phyloP scores from a whole-genome alignment of 192 early-diverging fungal species.

The Pilaira anomala region DNA sequence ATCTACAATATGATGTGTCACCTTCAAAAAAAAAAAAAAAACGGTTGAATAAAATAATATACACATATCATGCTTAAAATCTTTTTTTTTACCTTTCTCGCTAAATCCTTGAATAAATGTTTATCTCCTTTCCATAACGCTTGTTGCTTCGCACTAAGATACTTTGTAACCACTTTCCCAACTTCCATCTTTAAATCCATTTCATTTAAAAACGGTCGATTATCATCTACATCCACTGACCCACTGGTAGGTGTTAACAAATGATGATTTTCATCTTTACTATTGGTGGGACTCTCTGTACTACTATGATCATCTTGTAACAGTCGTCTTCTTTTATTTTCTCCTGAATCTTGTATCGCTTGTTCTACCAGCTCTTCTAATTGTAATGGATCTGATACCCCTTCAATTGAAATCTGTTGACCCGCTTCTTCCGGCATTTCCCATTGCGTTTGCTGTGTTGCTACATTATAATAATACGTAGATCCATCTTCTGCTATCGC shows the following conservation, averaged over 20 bases:
- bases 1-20: slow-evolving; percentile 52
- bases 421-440: slow-evolving; percentile 34
- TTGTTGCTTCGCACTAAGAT: slow-evolving; percentile 47
- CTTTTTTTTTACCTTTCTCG: slow-evolving; percentile 39
- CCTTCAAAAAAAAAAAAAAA: slow-evolving; percentile 23
- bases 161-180: slow-evolving; percentile 27
- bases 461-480: slow-evolving; percentile 51
- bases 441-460: slow-evolving; percentile 54
- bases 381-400: neutral
- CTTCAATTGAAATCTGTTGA: neutral
- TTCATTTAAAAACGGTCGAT: slow-evolving; percentile 1
- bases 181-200: slow-evolving; percentile 31
- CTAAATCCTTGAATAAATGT: slow-evolving; percentile 47
- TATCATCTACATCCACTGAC: slow-evolving; percentile 6
- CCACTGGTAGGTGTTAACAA: slow-evolving; percentile 14
- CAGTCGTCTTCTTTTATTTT: neutral
- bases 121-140: slow-evolving; percentile 42
- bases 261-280: neutral
- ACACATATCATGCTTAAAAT: neutral
- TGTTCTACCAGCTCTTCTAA: neutral
- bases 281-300: neutral
- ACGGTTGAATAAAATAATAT: too few species aligned
- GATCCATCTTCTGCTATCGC: slow-evolving; percentile 42
- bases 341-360: neutral
- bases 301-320: neutral